phyloP scores from a whole-genome alignment of 1,139 yeast species.

The Scheffersomyces segobiensis region DNA sequence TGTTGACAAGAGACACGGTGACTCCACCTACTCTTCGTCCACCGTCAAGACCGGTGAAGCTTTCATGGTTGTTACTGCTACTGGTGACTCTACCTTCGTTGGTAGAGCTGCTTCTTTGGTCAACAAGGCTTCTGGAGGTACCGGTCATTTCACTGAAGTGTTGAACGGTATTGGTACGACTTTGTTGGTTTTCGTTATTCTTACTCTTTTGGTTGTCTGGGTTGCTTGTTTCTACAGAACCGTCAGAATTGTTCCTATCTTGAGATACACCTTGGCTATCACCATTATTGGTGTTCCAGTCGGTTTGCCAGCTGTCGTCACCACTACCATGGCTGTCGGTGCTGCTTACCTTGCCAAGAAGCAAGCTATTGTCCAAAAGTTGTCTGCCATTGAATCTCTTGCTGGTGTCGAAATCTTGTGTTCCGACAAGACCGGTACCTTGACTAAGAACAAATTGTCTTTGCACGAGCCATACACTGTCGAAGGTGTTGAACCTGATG shows the following conservation, averaged over 20 bases:
- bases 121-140: slow-evolving; percentile 90
- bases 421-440: slow-evolving; percentile 99
- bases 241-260: slow-evolving; percentile 81
- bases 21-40: slow-evolving; percentile 87
- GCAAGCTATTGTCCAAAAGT: slow-evolving; percentile 97
- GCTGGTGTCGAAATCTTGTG: slow-evolving; percentile 99
- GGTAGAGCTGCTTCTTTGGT: slow-evolving; percentile 98
- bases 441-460: slow-evolving; percentile 96
- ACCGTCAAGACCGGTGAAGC: slow-evolving; percentile 98
- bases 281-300: slow-evolving; percentile 99
- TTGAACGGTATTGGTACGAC: slow-evolving; percentile 97
- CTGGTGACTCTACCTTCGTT: slow-evolving; percentile 90
- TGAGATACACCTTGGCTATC: slow-evolving; percentile 93
- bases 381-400: slow-evolving; percentile 96
- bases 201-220: slow-evolving; percentile 90
- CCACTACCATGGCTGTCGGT: slow-evolving; percentile 99
- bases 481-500: slow-evolving; percentile 97
- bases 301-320: slow-evolving; percentile 99
- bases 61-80: slow-evolving; percentile 91
- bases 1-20: slow-evolving; percentile 90
- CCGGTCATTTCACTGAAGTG: slow-evolving; percentile 97
- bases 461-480: slow-evolving; percentile 99
- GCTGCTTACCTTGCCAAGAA: slow-evolving; percentile 99
- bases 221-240: slow-evolving; percentile 95
- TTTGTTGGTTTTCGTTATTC: slow-evolving; percentile 83